Percentiles rank a stretch among this genome's conserved stretches.
phyloP scores from a whole-genome alignment of 2,329 filamentous ascomycete species.

The Fusarium sp. region DNA sequence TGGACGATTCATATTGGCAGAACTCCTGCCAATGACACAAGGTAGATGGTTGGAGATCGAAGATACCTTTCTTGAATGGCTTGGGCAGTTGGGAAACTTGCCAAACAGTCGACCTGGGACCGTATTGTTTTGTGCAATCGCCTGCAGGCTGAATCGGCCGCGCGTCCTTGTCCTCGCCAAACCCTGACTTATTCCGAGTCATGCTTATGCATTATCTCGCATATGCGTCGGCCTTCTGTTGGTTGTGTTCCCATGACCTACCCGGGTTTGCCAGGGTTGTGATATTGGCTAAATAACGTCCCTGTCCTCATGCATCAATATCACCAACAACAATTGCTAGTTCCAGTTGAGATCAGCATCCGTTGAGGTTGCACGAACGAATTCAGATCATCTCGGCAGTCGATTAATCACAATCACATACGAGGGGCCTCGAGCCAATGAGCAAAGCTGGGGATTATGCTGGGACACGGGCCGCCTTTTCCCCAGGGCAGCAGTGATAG shows the following conservation, averaged over 20 bases:
- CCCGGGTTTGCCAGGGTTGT: background rate
- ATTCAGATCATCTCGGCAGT: background rate
- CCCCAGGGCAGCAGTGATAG: background rate
- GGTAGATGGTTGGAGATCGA: accelerated
- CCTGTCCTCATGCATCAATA: accelerated
- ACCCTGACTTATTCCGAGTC: background rate
- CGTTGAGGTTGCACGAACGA: background rate
- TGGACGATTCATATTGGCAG: background rate
- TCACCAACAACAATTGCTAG: background rate
- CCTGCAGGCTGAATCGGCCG: background rate
- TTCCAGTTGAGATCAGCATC: background rate
- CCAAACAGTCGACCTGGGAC: background rate
- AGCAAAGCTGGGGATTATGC: too few relatives aligned
- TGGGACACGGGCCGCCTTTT: background rate
- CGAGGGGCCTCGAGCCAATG: too few relatives aligned
- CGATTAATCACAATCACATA: background rate
- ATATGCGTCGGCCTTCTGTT: background rate
- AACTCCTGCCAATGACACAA: accelerated
- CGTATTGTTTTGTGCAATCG: background rate
- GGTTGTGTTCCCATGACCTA: background rate
- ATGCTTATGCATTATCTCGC: background rate
- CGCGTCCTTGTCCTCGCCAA: background rate
- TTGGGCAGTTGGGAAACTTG: background rate
- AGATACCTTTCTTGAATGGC: too few relatives aligned
- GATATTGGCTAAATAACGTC: background rate